phyloP scores from a whole-genome alignment of 2,329 filamentous ascomycete species.

The Aspergillus fumigatus region DNA sequence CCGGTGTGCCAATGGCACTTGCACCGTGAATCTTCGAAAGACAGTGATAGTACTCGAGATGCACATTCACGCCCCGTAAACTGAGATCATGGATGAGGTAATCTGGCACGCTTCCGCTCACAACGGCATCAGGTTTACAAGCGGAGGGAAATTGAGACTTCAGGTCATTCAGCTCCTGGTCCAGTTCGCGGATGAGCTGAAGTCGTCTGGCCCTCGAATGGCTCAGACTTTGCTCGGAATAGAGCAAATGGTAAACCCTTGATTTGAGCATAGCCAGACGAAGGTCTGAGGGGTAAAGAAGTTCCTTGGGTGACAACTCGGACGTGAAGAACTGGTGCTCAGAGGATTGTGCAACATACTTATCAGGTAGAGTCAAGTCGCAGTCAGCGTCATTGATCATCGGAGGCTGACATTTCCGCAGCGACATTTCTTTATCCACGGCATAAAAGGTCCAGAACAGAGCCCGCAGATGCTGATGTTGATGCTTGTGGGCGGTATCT shows the following conservation, averaged over 20 bases:
- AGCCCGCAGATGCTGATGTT: constrained; percentile 14
- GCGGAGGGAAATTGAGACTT: constrained; percentile 14
- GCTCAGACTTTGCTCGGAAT: constrained; percentile 10
- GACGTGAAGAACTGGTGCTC: constrained; percentile 17
- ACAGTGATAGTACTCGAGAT: constrained; percentile 24
- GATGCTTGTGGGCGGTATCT: neutral
- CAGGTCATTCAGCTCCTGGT: constrained; percentile 19
- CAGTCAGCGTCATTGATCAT: constrained; percentile 22
- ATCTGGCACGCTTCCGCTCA: constrained; percentile 12
- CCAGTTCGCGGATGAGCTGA: constrained; percentile 22
- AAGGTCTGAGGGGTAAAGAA: constrained; percentile 22
- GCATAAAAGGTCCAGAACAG: constrained; percentile 24
- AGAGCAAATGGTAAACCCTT: constrained; percentile 18
- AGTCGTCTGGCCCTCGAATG: constrained; percentile 15
- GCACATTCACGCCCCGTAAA: constrained; percentile 19
- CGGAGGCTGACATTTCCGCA: constrained; percentile 16
- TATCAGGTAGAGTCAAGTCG: constrained; percentile 18
- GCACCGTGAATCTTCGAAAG: constrained; percentile 21
- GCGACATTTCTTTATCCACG: constrained; percentile 22
- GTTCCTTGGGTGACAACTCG: constrained; percentile 11
- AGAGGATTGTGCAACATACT: constrained; percentile 15
- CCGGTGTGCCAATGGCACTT: constrained; percentile 2
- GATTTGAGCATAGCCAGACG: constrained; percentile 21
- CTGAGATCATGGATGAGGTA: constrained; percentile 22
- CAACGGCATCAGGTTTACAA: constrained; percentile 15